phyloP scores from a whole-genome alignment of 805 yeast species.

The Cyberlindnera veronae region DNA sequence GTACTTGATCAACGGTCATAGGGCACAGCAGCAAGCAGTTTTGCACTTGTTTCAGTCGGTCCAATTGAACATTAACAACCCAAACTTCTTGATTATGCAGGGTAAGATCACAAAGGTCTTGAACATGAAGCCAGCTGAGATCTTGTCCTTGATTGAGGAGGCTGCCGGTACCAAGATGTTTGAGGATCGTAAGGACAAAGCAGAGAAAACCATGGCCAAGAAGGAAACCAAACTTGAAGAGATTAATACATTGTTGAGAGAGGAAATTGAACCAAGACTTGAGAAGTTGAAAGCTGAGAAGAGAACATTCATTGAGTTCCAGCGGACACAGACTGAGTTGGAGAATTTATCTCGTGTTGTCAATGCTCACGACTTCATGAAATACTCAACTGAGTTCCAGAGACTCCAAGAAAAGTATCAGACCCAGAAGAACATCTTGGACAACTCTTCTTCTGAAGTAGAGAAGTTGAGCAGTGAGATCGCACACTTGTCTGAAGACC shows the following conservation, averaged over 20 bases:
- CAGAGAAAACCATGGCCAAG: constrained; percentile 86
- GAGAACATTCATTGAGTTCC: constrained; percentile 78
- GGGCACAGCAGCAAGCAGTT: constrained; percentile 93
- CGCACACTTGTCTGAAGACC: constrained; percentile 53
- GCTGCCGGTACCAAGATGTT: constrained; percentile 98
- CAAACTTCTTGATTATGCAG: constrained; percentile 97
- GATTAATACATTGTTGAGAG: constrained; percentile 65
- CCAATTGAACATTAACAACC: constrained; percentile 93
- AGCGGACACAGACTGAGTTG: constrained; percentile 74
- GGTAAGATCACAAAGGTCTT: constrained; percentile 96
- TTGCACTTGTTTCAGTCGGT: constrained; percentile 89
- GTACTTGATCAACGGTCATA: constrained; percentile 90
- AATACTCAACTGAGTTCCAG: constrained; percentile 37
- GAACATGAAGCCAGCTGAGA: constrained; percentile 92
- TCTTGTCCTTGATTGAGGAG: constrained; percentile 88
- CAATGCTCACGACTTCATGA: constrained; percentile 68
- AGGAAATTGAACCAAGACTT: constrained; percentile 91
- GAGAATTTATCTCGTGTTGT: constrained; percentile 73
- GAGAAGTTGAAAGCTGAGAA: constrained; percentile 79
- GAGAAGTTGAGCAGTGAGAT: constrained; percentile 54
- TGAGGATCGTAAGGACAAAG: constrained; percentile 89
- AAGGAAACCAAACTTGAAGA: constrained; percentile 83
- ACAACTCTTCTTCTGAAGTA: constrained; percentile 40
- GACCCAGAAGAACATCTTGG: constrained; percentile 39
- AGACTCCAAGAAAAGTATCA: constrained; percentile 42